Base-by-base conservation (phyloP, 306 rosid species). In the Gastrolobium bilobum region DNA sequence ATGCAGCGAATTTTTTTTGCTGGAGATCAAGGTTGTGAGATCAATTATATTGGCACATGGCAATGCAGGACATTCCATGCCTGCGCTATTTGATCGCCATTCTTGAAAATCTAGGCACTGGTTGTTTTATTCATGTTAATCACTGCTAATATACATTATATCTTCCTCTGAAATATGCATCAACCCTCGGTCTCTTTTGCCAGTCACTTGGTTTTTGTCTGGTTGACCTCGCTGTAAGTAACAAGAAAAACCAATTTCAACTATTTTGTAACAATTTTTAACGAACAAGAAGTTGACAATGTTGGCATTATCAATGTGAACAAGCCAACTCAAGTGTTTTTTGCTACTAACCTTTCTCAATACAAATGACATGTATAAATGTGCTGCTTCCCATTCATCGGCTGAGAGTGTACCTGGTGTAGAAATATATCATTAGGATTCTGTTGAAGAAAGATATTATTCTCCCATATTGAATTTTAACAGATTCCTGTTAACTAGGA, bases 101-200 rank as follows among this genome's bases (percentile, higher is more conserved):
- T 39, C 34, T 65, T 30, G 7, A 77, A 63, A 56, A 31, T 31
- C 40, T 9, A 66, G 81, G n/a, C 26, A 66, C 10, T 8, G 48
- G 50, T 53, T 46, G 40, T 56, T 71, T 35, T 38, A 60, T 43
- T 71, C 61, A 7, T 2, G 46, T 67, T 65, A 86, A 20, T 83
- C 80, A 20, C 48, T 59, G 68, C 77, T 53, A 73, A 91, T 46
- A 79, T 47, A 50, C 87, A 80, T 63, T 52, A 91, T 81, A 85
- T 94, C 94, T 73, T 88, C 94, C 76, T 90, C 91, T 53, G 87
- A 62, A 71, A 90, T 92, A 8, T 92, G 82, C 96, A 89, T 90
- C 74, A 62, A 87, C 58, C 97, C 97, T 20, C 88, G 68, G 44
- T 90, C 93, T 77, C 75, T 88, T 84, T 78, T 85, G 20, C 61